A percentile compares a stretch with the other conserved stretches of the same genome.
phyloP scores from a whole-genome alignment of 805 yeast genomes.

The Yamadazyma kitorensis region DNA sequence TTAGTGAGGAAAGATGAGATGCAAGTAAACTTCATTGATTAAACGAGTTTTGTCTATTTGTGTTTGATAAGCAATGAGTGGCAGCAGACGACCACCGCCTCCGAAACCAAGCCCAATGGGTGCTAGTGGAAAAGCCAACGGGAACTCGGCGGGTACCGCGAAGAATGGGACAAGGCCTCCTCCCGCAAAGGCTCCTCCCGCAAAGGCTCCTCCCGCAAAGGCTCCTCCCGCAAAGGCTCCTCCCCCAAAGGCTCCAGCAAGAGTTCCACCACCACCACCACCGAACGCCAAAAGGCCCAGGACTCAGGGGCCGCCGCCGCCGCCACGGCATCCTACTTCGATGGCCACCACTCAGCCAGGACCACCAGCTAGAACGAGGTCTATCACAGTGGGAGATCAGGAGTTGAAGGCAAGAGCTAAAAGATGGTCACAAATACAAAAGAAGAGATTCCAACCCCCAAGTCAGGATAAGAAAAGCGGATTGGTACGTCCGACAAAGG shows the following conservation, averaged over 20 bases:
- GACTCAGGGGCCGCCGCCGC: slow-evolving; percentile 13
- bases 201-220: slow-evolving; percentile 28
- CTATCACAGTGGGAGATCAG: slow-evolving; percentile 24
- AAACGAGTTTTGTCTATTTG: too few species aligned
- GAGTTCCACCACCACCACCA: slow-evolving; percentile 23
- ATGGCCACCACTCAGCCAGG: slow-evolving; percentile 12
- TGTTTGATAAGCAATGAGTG: too few species aligned
- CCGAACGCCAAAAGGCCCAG: slow-evolving; percentile 5
- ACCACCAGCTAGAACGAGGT: slow-evolving; percentile 22
- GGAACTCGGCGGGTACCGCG: neutral
- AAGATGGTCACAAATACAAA: slow-evolving; percentile 65
- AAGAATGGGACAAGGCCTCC: slow-evolving; percentile 3
- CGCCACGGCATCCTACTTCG: slow-evolving; percentile 13
- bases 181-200: slow-evolving; percentile 18
- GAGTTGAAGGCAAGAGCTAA: slow-evolving; percentile 45
- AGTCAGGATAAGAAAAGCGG: slow-evolving; percentile 37
- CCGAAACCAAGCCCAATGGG: slow-evolving; percentile 25
- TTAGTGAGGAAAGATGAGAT: too few species aligned
- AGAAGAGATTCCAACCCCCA: slow-evolving; percentile 42
- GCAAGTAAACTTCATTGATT: too few species aligned
- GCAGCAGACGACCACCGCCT: too few species aligned
- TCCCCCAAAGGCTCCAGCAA: slow-evolving; percentile 31
- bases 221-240: slow-evolving; percentile 13
- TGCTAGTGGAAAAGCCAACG: slow-evolving; percentile 5
- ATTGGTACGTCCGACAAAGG: slow-evolving; percentile 56